A percentile compares a stretch with the other conserved stretches of the same genome.
phyloP scores from a whole-genome alignment of 2,329 filamentous ascomycete species.

The Rutstroemia sp. region DNA sequence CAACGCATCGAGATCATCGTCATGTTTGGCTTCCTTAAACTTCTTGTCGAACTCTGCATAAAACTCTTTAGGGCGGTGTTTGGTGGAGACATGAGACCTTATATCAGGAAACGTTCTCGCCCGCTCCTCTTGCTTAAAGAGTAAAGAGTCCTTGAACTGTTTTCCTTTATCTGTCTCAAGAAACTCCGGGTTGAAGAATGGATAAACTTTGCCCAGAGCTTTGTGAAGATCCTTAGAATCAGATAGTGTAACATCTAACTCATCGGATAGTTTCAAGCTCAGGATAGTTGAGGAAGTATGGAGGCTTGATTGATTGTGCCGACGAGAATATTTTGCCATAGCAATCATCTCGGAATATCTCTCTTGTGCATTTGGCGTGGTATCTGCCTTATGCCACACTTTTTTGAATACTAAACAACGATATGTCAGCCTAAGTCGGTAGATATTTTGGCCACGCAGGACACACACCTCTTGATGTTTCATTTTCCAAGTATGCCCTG shows the following conservation, averaged over 20 bases:
- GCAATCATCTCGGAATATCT: slow-evolving; percentile 32
- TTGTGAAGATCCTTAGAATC: slow-evolving; percentile 31
- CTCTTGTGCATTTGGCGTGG: slow-evolving; percentile 33
- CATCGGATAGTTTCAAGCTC: slow-evolving; percentile 29
- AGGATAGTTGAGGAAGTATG: slow-evolving; percentile 11
- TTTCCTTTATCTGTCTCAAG: slow-evolving; percentile 30
- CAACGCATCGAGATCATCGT: slow-evolving; percentile 26
- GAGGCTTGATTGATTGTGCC: slow-evolving; percentile 19
- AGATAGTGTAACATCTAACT: slow-evolving; percentile 21
- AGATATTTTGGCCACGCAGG: background rate
- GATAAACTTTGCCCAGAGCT: slow-evolving; percentile 31
- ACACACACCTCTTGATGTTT: slow-evolving; percentile 27
- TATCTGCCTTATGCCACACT: slow-evolving; percentile 37
- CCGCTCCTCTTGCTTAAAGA: slow-evolving; percentile 35
- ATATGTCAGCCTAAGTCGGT: background rate
- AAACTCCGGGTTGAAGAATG: slow-evolving; percentile 35
- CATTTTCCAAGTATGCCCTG: slow-evolving; percentile 28
- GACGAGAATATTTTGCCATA: slow-evolving; percentile 30
- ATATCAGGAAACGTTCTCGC: slow-evolving; percentile 32
- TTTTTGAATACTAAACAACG: slow-evolving; percentile 31
- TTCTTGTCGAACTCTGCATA: slow-evolving; percentile 28
- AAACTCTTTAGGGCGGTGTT: slow-evolving; percentile 30
- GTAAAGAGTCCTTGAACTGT: slow-evolving; percentile 30
- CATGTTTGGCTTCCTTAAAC: slow-evolving; percentile 10
- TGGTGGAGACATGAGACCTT: slow-evolving; percentile 33